phyloP scores from a whole-genome alignment of 78 protist genomes.

The Guillardia theta region DNA sequence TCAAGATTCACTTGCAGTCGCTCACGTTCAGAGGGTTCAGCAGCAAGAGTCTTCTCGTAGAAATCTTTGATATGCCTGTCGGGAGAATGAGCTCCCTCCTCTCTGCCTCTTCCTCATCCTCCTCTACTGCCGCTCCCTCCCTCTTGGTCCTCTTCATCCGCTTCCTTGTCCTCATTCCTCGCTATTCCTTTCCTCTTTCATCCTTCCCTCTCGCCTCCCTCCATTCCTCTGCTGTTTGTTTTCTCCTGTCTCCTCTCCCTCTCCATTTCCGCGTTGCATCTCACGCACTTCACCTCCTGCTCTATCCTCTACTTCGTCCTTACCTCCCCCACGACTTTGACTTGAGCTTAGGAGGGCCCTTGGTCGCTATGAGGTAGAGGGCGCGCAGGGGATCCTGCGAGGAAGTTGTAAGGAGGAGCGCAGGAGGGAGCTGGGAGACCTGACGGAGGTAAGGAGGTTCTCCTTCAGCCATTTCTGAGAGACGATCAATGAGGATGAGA shows the following conservation, averaged over 20 bases:
- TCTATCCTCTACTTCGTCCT: too few relatives aligned
- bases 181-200: background rate
- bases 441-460: constrained; percentile 5
- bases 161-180: too few relatives aligned
- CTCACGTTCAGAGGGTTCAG: too few relatives aligned
- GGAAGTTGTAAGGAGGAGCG: background rate
- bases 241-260: background rate
- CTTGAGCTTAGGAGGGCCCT: background rate
- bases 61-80: background rate
- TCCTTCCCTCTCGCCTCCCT: background rate
- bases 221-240: background rate
- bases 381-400: constrained; percentile 69
- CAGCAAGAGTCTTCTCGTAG: background rate
- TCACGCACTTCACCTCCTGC: background rate
- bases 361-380: constrained; percentile 86
- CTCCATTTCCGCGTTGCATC: background rate
- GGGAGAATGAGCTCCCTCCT: too few relatives aligned
- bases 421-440: background rate
- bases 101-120: background rate
- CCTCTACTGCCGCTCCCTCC: background rate
- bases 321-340: too few relatives aligned
- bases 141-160: too few relatives aligned
- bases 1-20: too few relatives aligned
- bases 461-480: background rate
- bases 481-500: too few relatives aligned